phyloP scores from a whole-genome alignment of 2,329 filamentous ascomycete species.

The Penicillium hordei region DNA sequence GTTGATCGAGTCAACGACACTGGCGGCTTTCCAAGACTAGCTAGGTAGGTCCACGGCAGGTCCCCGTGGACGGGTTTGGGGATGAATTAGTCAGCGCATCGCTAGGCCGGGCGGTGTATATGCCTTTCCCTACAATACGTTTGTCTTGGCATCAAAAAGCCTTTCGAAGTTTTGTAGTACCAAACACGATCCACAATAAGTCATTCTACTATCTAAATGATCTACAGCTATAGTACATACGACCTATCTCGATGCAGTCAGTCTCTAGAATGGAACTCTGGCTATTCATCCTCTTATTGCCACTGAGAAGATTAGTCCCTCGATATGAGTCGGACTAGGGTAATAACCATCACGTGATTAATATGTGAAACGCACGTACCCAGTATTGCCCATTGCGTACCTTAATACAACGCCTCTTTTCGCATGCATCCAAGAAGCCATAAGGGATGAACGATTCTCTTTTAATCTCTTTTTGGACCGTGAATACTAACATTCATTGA shows the following conservation, averaged over 20 bases:
- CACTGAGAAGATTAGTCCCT: background rate
- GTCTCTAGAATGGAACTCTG: no score
- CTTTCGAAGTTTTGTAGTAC: background rate
- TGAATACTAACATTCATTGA: background rate
- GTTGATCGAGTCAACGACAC: background rate
- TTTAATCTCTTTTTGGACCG: background rate
- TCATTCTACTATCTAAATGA: background rate
- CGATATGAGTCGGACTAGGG: background rate
- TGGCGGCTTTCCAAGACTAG: background rate
- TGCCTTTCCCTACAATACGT: no score
- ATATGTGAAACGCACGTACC: background rate
- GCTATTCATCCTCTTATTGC: no score
- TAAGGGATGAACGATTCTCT: background rate
- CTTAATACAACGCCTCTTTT: background rate
- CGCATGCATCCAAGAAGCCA: background rate
- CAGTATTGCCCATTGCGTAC: background rate
- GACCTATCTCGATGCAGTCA: background rate
- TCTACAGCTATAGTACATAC: background rate
- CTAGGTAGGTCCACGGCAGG: no score
- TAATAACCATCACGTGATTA: background rate
- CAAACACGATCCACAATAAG: background rate
- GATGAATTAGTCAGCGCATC: background rate
- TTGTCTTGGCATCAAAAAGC: background rate
- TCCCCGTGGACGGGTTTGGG: no score
- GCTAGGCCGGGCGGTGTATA: no score